Evolutionary conservation across 73 alveolate genomes (phyloP).

Genomic region (Tetrahymena thermophila): DNA sequence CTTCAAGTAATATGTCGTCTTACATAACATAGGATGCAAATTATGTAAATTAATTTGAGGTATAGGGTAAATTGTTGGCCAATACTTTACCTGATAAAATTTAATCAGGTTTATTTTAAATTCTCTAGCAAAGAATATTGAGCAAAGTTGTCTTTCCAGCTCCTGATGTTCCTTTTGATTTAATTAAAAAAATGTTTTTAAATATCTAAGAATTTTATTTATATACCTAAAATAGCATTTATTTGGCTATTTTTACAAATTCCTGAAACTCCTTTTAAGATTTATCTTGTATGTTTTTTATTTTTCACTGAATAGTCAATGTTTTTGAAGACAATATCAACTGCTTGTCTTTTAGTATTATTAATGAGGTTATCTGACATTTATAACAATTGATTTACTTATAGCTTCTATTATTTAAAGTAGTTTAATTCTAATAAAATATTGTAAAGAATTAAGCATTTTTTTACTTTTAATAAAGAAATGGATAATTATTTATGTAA

Average conservation of each 20-base stretch:
- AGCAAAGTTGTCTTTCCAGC: neutral
- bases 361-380: too few relatives aligned
- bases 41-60: neutral
- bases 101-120: neutral
- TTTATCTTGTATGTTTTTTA: neutral
- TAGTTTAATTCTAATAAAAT: too few relatives aligned
- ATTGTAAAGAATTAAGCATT: too few relatives aligned
- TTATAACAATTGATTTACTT: too few relatives aligned
- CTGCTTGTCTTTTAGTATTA: too few relatives aligned
- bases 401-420: too few relatives aligned
- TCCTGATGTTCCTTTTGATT: neutral
- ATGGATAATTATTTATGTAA: neutral
- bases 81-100: neutral
- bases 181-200: neutral
- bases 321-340: neutral
- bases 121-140: neutral
- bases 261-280: neutral
- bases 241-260: neutral
- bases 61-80: neutral
- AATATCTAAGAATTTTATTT: neutral
- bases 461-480: too few relatives aligned
- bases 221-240: neutral
- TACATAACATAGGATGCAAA: neutral
- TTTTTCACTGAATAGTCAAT: neutral
- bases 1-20: neutral